phyloP scores from a whole-genome alignment of 1,139 yeast species.

The Saccharomyces hybrid region DNA sequence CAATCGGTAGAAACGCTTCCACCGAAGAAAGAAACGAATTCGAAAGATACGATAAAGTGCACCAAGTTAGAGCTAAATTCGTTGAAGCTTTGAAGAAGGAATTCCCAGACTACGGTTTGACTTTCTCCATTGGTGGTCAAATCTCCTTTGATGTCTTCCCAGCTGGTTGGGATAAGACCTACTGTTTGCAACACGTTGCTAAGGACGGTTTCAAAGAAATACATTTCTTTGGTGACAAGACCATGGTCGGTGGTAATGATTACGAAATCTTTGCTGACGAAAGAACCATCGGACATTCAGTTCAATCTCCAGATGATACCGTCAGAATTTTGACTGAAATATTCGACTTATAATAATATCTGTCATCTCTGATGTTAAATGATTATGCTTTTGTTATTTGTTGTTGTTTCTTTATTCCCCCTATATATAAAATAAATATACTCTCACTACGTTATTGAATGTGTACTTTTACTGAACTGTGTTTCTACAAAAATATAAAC shows the following conservation, averaged over 20 bases:
- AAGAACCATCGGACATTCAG: slow-evolving; percentile 95
- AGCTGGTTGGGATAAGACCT: slow-evolving; percentile 99
- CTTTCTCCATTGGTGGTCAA: slow-evolving; percentile 98
- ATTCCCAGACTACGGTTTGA: slow-evolving; percentile 76
- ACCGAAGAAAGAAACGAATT: slow-evolving; percentile 88
- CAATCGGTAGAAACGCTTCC: slow-evolving; percentile 96
- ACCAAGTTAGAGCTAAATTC: slow-evolving; percentile 73
- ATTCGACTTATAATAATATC: slow-evolving; percentile 38
- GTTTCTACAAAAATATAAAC: not conserved
- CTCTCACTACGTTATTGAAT: not conserved
- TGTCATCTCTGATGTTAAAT: not conserved
- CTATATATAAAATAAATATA: not conserved
- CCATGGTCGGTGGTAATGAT: slow-evolving; percentile 97
- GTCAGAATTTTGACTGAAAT: slow-evolving; percentile 73
- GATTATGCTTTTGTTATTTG: not conserved
- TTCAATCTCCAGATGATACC: slow-evolving; percentile 82
- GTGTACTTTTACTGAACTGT: not conserved
- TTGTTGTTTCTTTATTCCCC: not conserved
- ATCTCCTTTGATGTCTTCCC: slow-evolving; percentile 99
- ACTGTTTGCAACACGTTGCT: slow-evolving; percentile 88
- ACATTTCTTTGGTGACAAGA: slow-evolving; percentile 98
- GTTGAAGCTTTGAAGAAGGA: slow-evolving; percentile 76
- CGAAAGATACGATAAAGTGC: slow-evolving; percentile 72
- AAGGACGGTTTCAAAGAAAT: slow-evolving; percentile 76
- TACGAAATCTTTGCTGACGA: slow-evolving; percentile 87